Percentiles rank a stretch among this genome's conserved stretches.
Conservation (phyloP, 257 asterid species). For the Ilex aquifolium region DNA sequence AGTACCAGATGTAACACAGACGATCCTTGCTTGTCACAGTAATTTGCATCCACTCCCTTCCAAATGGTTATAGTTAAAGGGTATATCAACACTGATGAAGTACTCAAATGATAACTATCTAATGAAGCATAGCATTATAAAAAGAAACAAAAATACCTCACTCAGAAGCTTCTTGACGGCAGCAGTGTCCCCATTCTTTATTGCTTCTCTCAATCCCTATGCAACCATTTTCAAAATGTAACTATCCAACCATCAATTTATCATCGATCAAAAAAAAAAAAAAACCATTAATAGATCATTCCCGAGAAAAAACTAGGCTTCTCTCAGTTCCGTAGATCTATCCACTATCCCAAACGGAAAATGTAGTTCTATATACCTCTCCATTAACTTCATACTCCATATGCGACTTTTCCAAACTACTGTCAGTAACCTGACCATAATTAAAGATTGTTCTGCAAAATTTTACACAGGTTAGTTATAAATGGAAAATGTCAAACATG, state of each 20-base stretch:
- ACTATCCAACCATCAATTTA: background rate
- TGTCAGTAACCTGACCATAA: slow-evolving; percentile 60
- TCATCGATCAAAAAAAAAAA: background rate
- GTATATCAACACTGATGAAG: background rate
- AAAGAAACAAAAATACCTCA: slow-evolving; percentile 48
- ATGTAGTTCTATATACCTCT: slow-evolving; percentile 49
- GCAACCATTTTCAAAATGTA: slow-evolving; percentile 18
- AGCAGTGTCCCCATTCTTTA: slow-evolving; percentile 80
- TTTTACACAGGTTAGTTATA: slow-evolving; percentile 14
- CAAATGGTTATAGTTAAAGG: slow-evolving; percentile 10
- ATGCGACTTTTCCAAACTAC: slow-evolving; percentile 33
- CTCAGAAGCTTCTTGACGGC: slow-evolving; percentile 76
- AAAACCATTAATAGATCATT: background rate
- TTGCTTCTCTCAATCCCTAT: slow-evolving; percentile 94
- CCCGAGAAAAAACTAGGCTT: background rate
- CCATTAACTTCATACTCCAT: slow-evolving; percentile 74
- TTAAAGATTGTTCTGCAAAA: slow-evolving; percentile 70
- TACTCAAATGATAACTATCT: background rate
- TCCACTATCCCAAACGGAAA: background rate
- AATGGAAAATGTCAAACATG: background rate
- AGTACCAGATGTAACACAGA: slow-evolving; percentile 84
- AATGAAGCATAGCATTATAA: background rate
- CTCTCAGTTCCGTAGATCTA: background rate
- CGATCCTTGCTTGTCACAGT: slow-evolving; percentile 88
- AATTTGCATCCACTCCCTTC: slow-evolving; percentile 93